Evolutionary conservation across 108 stramenopile species (phyloP).

Genomic region (Cyclotella choctawhatcheeana): DNA sequence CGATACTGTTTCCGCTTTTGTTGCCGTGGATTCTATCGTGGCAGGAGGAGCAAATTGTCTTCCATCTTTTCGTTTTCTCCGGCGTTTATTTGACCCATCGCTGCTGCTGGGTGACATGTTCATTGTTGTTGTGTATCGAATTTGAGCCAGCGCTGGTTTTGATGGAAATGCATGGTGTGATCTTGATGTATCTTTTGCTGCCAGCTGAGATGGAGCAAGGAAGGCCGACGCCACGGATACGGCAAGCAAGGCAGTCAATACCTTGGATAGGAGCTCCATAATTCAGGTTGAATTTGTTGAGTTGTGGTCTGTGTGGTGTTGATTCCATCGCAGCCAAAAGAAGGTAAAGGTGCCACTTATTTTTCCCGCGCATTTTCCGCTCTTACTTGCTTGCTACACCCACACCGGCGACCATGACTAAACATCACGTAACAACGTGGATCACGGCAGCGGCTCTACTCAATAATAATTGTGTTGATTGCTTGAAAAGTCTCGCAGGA

Average conservation of each 20-base stretch:
- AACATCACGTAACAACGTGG: too few relatives aligned
- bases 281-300: too few relatives aligned
- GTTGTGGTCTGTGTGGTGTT: background rate
- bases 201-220: slow-evolving; percentile 13
- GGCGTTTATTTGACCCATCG: slow-evolving; percentile 36
- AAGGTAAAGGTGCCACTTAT: too few relatives aligned
- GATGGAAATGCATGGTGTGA: background rate
- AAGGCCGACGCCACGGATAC: slow-evolving; percentile 24
- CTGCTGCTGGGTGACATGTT: background rate
- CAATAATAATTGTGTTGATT: too few relatives aligned
- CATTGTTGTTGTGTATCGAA: background rate
- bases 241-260: slow-evolving; percentile 14
- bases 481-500: too few relatives aligned
- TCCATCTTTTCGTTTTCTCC: slow-evolving; percentile 60
- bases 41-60: slow-evolving; percentile 28
- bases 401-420: too few relatives aligned
- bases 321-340: too few relatives aligned
- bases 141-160: background rate
- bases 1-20: background rate
- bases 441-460: too few relatives aligned
- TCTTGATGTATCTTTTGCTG: background rate
- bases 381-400: too few relatives aligned
- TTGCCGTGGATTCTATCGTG: background rate
- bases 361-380: too few relatives aligned
- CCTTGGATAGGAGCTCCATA: background rate